Percentiles rank a stretch among this genome's conserved stretches.
Conservation (phyloP, 352 stramenopile species). For the Saprolegnia diclina region DNA sequence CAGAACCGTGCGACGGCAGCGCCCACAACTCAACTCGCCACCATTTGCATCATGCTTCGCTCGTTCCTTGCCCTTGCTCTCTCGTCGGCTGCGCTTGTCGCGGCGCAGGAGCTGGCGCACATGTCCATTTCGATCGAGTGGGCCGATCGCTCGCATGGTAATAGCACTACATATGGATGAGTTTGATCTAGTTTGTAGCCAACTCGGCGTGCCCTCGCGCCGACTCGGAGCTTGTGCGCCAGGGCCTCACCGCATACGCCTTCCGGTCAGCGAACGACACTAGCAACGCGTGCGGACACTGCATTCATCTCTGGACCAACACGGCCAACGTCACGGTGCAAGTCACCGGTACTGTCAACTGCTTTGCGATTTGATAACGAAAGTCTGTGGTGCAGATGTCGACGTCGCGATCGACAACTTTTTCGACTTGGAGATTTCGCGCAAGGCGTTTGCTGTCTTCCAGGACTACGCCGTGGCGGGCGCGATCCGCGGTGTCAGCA, state of each 20-base stretch:
- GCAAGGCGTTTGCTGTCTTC: neutral
- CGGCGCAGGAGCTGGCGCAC: no score
- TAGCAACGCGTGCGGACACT: neutral
- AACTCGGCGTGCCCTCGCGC: no score
- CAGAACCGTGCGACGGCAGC: no score
- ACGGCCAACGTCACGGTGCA: neutral
- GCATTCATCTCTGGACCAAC: neutral
- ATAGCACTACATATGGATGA: no score
- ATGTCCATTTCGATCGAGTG: no score
- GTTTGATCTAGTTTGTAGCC: no score
- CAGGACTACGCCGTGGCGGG: neutral
- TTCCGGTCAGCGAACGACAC: neutral
- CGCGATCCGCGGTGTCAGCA: neutral
- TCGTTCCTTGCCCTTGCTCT: no score
- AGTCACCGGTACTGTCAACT: neutral
- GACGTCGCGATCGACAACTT: neutral
- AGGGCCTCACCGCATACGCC: neutral
- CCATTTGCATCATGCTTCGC: no score
- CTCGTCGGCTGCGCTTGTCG: no score
- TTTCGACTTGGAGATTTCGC: neutral
- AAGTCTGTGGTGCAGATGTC: neutral
- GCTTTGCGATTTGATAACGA: neutral
- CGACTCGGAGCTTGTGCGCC: neutral
- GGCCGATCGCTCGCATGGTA: no score
- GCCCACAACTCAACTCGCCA: no score